These are phyloP conservation scores for Picea glauca DNA, from an alignment of 75 land plant species.

Conservation along the genomic window DNA sequence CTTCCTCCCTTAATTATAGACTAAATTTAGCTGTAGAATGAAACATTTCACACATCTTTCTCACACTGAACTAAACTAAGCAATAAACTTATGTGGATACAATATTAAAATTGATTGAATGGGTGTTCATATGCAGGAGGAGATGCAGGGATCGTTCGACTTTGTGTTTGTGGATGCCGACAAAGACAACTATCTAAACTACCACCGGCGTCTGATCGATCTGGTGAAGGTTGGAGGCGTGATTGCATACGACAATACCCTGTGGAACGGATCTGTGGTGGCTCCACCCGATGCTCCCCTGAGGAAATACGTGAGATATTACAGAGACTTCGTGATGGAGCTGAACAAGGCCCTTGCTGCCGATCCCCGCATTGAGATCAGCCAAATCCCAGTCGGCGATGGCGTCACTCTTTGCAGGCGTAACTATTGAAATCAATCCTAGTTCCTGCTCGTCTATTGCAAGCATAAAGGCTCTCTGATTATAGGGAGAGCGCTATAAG, in stretches of 20 bases:
- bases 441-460: no score
- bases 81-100: no score
- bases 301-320: constrained; percentile 37
- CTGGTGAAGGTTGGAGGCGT: constrained; percentile 77
- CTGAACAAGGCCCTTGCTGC: constrained; percentile 62
- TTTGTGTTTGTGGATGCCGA: constrained; percentile 88
- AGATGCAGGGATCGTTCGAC: constrained; percentile 55
- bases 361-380: constrained; percentile 69
- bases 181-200: constrained; percentile 73
- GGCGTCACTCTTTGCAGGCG: constrained; percentile 86
- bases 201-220: constrained; percentile 62
- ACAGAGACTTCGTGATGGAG: constrained; percentile 42
- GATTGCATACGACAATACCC: constrained; percentile 87
- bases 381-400: constrained; percentile 72
- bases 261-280: constrained; percentile 79
- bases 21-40: no score
- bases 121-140: constrained; percentile 16
- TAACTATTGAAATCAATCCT: not conserved
- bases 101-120: no score
- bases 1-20: no score
- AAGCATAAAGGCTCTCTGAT: no score
- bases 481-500: no score
- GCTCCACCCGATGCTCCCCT: constrained; percentile 34
- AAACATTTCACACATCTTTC: no score
- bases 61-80: no score